phyloP scores from a whole-genome alignment of 31 red algal species.

The Odonthalia washingtoniensis region DNA sequence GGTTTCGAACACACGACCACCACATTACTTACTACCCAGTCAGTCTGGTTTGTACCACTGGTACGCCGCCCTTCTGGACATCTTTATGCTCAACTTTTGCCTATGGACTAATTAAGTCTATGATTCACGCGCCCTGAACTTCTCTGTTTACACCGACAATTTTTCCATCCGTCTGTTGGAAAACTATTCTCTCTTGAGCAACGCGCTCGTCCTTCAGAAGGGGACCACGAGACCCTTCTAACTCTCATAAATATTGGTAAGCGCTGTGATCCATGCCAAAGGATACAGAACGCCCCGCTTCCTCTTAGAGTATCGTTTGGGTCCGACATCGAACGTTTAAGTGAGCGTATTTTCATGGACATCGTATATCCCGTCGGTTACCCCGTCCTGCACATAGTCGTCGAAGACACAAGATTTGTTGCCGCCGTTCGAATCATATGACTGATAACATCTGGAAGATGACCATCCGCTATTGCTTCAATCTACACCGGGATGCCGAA shows the following conservation, averaged over 20 bases:
- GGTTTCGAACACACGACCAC: no score
- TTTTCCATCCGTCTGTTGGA: constrained; percentile 25
- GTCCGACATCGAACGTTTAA: constrained; percentile 16
- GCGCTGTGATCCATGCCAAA: constrained; percentile 45
- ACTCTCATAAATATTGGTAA: neutral
- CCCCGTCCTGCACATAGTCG: constrained; percentile 41
- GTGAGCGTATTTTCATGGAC: constrained; percentile 36
- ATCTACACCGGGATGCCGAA: constrained; percentile 57
- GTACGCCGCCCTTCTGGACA: no score
- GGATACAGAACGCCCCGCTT: constrained; percentile 24
- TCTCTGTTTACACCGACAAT: constrained; percentile 14
- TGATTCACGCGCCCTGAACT: constrained; percentile 12
- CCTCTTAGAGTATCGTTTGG: constrained; percentile 20
- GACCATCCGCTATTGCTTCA: no score
- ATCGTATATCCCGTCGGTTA: constrained; percentile 23
- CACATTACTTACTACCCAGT: no score
- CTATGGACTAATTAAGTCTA: no score
- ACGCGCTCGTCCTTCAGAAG: neutral
- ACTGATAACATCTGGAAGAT: no score
- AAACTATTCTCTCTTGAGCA: no score
- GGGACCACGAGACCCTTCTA: neutral
- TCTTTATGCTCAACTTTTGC: no score
- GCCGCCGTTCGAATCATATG: no score
- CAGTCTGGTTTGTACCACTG: no score
- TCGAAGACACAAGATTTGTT: constrained; percentile 28